phyloP scores from a whole-genome alignment of 2,329 filamentous ascomycete genomes.

The Hymenoscyphus linearis region DNA sequence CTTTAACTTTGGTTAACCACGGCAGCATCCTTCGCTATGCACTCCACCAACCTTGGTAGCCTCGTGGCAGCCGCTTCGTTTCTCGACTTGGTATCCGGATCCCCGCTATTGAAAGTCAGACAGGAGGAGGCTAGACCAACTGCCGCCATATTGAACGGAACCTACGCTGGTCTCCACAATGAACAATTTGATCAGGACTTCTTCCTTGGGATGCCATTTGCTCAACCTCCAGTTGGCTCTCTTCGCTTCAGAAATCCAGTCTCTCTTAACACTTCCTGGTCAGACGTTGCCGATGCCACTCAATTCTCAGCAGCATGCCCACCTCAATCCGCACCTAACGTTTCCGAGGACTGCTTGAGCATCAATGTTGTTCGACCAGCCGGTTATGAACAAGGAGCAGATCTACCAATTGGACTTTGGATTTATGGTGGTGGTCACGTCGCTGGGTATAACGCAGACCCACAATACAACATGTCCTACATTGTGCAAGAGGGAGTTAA shows the following conservation, averaged over 20 bases:
- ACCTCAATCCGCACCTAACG: slow-evolving; percentile 7
- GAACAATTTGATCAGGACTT: neutral
- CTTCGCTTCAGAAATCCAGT: slow-evolving; percentile 34
- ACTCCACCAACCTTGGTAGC: too few species aligned
- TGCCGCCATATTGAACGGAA: neutral
- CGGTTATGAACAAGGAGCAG: slow-evolving; percentile 24
- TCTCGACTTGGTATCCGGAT: too few species aligned
- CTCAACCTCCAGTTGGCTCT: slow-evolving; percentile 33
- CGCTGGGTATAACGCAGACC: slow-evolving; percentile 35
- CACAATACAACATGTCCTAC: slow-evolving; percentile 39
- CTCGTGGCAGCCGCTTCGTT: too few species aligned
- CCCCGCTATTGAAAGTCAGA: too few species aligned
- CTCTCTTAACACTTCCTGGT: slow-evolving; percentile 1
- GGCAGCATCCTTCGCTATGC: too few species aligned
- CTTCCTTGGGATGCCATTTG: slow-evolving; percentile 35
- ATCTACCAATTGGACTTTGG: slow-evolving; percentile 41
- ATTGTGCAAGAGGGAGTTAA: slow-evolving; percentile 33
- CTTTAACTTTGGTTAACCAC: too few species aligned
- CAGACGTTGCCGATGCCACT: neutral
- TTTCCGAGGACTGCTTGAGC: slow-evolving; percentile 34
- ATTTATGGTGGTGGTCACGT: slow-evolving; percentile 40
- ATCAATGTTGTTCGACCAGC: slow-evolving; percentile 36
- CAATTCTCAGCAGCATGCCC: slow-evolving; percentile 11
- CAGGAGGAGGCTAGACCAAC: neutral
- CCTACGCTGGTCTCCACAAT: neutral